These are phyloP conservation scores for Larix sibirica DNA, from an alignment of 83 land plant genomes.

Conservation along the genomic window DNA sequence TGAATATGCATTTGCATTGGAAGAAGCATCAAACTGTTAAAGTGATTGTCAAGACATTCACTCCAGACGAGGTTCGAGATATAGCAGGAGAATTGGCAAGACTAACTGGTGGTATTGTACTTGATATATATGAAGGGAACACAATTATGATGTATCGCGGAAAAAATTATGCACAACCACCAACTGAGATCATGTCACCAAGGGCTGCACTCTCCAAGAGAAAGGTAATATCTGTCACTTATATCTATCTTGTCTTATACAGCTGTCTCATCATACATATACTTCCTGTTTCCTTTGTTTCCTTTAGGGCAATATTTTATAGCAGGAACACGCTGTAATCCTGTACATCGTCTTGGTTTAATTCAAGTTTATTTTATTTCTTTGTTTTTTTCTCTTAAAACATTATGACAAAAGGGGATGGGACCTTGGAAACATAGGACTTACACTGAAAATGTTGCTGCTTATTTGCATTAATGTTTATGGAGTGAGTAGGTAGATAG, in stretches of 20 bases:
- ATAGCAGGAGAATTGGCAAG: conserved; percentile 74
- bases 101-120: conserved; percentile 86
- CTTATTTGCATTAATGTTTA: background rate
- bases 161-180: conserved; percentile 76
- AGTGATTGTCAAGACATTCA: conserved; percentile 74
- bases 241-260: no score
- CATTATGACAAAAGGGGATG: background rate
- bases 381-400: background rate
- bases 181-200: conserved; percentile 81
- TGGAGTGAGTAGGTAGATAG: background rate
- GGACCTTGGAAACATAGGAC: background rate
- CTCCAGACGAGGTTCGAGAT: conserved; percentile 74
- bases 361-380: background rate
- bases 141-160: conserved; percentile 93
- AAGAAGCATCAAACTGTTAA: conserved; percentile 86
- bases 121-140: conserved; percentile 70
- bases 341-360: background rate
- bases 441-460: background rate
- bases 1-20: conserved; percentile 96
- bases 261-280: background rate
- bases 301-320: background rate
- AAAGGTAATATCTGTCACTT: conserved; percentile 38
- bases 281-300: no score
- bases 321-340: background rate
- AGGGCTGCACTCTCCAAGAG: conserved; percentile 61